These are phyloP conservation scores for Alternaria sp. DNA, from an alignment of 2,329 filamentous ascomycete genomes.

Conservation along the genomic window DNA sequence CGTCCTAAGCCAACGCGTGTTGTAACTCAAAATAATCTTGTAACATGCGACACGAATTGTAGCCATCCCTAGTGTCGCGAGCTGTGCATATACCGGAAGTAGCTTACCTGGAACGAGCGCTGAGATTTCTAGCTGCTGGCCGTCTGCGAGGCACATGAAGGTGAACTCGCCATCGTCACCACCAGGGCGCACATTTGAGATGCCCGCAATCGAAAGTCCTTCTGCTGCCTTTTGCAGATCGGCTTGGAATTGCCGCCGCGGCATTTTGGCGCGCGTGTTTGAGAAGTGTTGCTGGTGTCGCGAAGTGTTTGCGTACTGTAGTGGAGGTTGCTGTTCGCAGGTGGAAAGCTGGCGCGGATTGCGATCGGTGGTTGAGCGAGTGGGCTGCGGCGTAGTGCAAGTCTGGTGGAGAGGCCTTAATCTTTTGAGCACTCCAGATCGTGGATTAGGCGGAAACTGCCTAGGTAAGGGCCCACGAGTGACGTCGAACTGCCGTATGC, in stretches of 20 bases:
- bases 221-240: constrained; percentile 59
- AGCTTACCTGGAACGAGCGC: constrained; percentile 42
- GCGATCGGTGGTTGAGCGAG: constrained; percentile 6
- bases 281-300: not conserved
- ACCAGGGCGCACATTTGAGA: constrained; percentile 65
- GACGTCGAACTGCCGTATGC: constrained; percentile 7
- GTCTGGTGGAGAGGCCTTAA: not conserved
- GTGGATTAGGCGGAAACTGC: not conserved
- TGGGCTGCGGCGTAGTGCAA: constrained; percentile 4
- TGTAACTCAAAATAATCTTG: fast-evolving
- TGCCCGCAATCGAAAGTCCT: constrained; percentile 51
- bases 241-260: constrained; percentile 67
- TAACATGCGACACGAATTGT: not conserved
- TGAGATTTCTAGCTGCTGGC: constrained; percentile 46
- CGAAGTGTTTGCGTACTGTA: not conserved
- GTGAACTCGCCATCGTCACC: constrained; percentile 75
- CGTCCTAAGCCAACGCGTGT: not conserved
- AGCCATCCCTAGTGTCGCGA: not conserved
- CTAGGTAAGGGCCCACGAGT: not conserved
- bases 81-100: not conserved
- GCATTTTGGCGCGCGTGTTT: constrained; percentile 57
- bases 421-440: not conserved
- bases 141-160: constrained; percentile 56
- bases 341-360: not conserved
- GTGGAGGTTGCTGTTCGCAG: not conserved